Evolutionary conservation across 768 basidiomycete genomes (phyloP), one percentile per base, ranked within the genome.

Genomic region (Kwoniella mangroviensis): DNA sequence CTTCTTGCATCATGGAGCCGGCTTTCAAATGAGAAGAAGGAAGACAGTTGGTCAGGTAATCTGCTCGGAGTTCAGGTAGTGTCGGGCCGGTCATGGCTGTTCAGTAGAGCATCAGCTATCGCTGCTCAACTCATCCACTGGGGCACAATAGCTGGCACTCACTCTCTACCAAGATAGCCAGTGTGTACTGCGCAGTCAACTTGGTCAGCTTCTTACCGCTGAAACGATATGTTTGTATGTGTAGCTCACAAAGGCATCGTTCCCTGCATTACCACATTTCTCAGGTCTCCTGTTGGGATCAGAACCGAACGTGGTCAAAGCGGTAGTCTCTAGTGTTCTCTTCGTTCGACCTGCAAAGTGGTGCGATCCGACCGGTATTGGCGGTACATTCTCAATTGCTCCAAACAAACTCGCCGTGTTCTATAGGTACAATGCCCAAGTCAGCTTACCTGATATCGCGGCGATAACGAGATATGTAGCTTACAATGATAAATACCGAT

Each of bases 241-340:
- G 26, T 54, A 13, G 72, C 78, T 71, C 61, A 82, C 78, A 26
- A 69, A 65, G 12, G 82, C 80, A 42, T 75, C 68, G 51, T 83
- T 83, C 3, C 82, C 82, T 1, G 77, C 73, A 61, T 81, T 83
- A 3, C 78, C 80, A 24, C 67, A 75, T 17, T 70, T 68, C 7
- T 72, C 62, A 19, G 70, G 66, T 17, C 17, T 40, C 52, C 63
- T 66, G 1, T 26, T 63, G 4, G 55, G 26, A 26, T 72, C 70
- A 21, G 65, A 15, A 4, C 75, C 70, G 67, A 78, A 78, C 65
- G 78, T 72, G 26, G 71, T 62, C 4, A 53, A 19, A 7, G 71
- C 75, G 11, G 76, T 69, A 40, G 74, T 60, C 58, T 73, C 69
- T 0, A 81, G 73, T 1, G 66, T 61, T 41, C 68, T 69, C 15